Evolutionary conservation across 2,329 filamentous ascomycete genomes (phyloP).

Genomic region (Botrytis tulipae): DNA sequence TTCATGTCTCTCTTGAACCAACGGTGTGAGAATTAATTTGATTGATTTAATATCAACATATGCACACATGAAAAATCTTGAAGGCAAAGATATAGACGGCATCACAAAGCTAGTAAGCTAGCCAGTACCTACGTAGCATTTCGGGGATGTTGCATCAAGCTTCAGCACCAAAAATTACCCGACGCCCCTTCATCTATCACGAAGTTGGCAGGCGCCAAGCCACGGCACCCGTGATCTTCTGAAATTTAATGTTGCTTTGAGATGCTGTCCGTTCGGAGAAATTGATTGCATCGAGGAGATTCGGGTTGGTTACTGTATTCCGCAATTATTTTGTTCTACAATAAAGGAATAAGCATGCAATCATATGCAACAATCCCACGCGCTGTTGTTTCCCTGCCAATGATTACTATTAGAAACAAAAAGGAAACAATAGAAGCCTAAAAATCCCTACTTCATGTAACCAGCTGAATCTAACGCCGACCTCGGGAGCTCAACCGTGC

Average conservation of each 20-base stretch:
- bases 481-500: constrained; percentile 6
- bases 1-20: not conserved
- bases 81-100: not conserved
- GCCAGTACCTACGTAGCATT: constrained; percentile 2
- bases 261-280: constrained; percentile 9
- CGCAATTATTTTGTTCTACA: not conserved
- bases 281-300: constrained; percentile 6
- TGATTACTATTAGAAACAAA: not conserved
- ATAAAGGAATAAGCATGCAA: not conserved
- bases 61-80: constrained; percentile 1
- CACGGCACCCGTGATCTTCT: constrained; percentile 3
- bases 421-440: constrained; percentile 13
- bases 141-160: constrained; percentile 11
- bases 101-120: not conserved
- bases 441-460: not conserved
- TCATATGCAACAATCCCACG: not conserved
- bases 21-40: constrained; percentile 7
- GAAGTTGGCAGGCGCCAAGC: constrained; percentile 12
- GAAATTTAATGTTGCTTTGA: not conserved
- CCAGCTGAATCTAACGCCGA: constrained; percentile 8
- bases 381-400: constrained; percentile 12
- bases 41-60: not conserved
- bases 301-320: constrained; percentile 3
- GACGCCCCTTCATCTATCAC: constrained; percentile 16
- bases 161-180: constrained; percentile 13